Evolutionary conservation across 768 basidiomycete genomes (phyloP).

Genomic region (Russula lepida): DNA sequence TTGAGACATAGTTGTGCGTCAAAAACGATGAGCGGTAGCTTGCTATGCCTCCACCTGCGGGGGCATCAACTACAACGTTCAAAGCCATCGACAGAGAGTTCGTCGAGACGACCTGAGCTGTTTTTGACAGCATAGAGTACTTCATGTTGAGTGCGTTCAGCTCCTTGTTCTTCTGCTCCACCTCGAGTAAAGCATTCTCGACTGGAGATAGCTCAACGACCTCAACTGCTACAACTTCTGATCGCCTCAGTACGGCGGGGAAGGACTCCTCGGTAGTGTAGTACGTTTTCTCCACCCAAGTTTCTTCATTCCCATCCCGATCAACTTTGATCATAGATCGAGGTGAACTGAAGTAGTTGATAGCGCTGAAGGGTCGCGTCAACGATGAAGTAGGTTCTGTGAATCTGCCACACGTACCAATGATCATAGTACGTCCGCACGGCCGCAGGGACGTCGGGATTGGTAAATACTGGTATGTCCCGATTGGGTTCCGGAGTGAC

Average conservation of each 20-base stretch:
- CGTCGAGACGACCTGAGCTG: slow-evolving; percentile 61
- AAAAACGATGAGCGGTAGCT: slow-evolving; percentile 76
- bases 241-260: slow-evolving; percentile 85
- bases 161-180: slow-evolving; percentile 74
- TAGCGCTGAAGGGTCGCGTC: slow-evolving; percentile 42
- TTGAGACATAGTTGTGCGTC: slow-evolving; percentile 52
- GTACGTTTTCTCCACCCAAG: slow-evolving; percentile 85
- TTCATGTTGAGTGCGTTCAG: slow-evolving; percentile 57
- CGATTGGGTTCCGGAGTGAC: slow-evolving; percentile 83
- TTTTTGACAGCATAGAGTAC: slow-evolving; percentile 74
- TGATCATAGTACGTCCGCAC: slow-evolving; percentile 85
- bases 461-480: slow-evolving; percentile 67
- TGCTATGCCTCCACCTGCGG: slow-evolving; percentile 65
- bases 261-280: slow-evolving; percentile 82
- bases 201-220: slow-evolving; percentile 78
- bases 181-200: slow-evolving; percentile 72
- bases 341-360: slow-evolving; percentile 74
- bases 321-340: slow-evolving; percentile 57
- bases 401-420: slow-evolving; percentile 38
- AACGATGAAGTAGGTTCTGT: not conserved
- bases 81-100: slow-evolving; percentile 80
- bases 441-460: slow-evolving; percentile 71
- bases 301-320: slow-evolving; percentile 60
- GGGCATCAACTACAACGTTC: slow-evolving; percentile 81
- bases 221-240: slow-evolving; percentile 68